Evolutionary conservation across 2,329 filamentous ascomycete genomes (phyloP).

Genomic region (Trichophyton mentagrophytes): DNA sequence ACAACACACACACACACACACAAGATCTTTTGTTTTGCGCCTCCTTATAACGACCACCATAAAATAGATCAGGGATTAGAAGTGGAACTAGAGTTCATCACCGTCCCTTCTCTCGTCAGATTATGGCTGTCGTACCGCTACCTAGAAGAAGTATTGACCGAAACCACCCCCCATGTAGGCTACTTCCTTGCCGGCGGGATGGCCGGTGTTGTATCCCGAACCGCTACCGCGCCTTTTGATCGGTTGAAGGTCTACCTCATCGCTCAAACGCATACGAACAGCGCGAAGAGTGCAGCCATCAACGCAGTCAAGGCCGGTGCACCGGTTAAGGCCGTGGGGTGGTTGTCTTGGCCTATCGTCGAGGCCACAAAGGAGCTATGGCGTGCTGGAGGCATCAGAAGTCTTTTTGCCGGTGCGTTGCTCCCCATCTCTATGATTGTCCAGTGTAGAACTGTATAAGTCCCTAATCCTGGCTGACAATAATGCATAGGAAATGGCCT

Average conservation of each 20-base stretch:
- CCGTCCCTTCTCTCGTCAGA: constrained; percentile 30
- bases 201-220: constrained; percentile 87
- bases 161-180: constrained; percentile 49
- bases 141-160: constrained; percentile 36
- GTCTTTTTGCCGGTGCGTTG: constrained; percentile 75
- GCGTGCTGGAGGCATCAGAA: constrained; percentile 71
- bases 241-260: constrained; percentile 95
- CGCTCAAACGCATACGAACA: constrained; percentile 58
- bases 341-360: constrained; percentile 55
- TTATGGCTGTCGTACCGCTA: constrained; percentile 33
- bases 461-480: not conserved
- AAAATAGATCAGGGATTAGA: constrained; percentile 19
- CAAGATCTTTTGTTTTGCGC: constrained; percentile 8
- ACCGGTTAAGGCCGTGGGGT: constrained; percentile 50
- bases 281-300: constrained; percentile 43
- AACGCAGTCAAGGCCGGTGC: constrained; percentile 58
- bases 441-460: not conserved
- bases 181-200: constrained; percentile 95
- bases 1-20: constrained; percentile 9
- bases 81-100: constrained; percentile 31
- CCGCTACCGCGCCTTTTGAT: constrained; percentile 89
- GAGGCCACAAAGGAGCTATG: constrained; percentile 68
- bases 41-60: constrained; percentile 2
- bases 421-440: constrained; percentile 3
- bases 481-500: constrained; percentile 65